Percentiles rank a stretch among this genome's conserved stretches.
Conservation (phyloP, 306 rosid species). For the Begonia peltatifolia region DNA sequence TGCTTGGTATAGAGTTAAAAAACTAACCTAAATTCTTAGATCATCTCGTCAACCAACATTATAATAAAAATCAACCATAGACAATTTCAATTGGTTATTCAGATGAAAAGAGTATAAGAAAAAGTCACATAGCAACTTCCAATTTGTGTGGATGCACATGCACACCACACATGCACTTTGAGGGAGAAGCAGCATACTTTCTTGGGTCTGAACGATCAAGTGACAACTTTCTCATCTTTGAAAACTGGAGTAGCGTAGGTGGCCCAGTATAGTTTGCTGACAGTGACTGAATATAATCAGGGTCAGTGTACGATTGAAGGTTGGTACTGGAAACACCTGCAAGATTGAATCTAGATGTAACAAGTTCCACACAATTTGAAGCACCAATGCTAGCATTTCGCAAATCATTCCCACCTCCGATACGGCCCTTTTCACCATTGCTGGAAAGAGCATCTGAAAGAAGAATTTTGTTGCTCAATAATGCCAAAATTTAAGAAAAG, state of each 20-base stretch:
- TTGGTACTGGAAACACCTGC: constrained; percentile 43
- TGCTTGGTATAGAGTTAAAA: too few relatives aligned
- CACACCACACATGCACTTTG: too few relatives aligned
- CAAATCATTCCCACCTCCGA: constrained; percentile 26
- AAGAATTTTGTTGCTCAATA: constrained; percentile 16
- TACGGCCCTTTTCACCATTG: constrained; percentile 29
- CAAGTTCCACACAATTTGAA: constrained; percentile 13
- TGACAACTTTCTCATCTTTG: constrained; percentile 47
- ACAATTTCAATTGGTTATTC: too few relatives aligned
- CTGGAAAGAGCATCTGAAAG: constrained; percentile 40
- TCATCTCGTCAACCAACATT: too few relatives aligned
- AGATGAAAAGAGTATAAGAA: too few relatives aligned
- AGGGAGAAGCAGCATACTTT: constrained; percentile 32
- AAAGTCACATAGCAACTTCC: too few relatives aligned
- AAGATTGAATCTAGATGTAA: constrained; percentile 18
- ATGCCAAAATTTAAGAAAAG: background rate
- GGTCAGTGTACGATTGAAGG: constrained; percentile 28
- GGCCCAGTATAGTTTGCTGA: constrained; percentile 35
- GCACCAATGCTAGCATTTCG: constrained; percentile 13
- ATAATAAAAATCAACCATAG: too few relatives aligned
- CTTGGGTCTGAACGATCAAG: constrained; percentile 38
- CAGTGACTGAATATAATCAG: constrained; percentile 29
- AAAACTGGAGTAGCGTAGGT: constrained; percentile 45
- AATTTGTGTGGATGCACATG: too few relatives aligned
- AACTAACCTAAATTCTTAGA: too few relatives aligned